These are phyloP conservation scores for Dryas alaskensis DNA, from an alignment of 306 rosid genomes.

Conservation along the genomic window DNA sequence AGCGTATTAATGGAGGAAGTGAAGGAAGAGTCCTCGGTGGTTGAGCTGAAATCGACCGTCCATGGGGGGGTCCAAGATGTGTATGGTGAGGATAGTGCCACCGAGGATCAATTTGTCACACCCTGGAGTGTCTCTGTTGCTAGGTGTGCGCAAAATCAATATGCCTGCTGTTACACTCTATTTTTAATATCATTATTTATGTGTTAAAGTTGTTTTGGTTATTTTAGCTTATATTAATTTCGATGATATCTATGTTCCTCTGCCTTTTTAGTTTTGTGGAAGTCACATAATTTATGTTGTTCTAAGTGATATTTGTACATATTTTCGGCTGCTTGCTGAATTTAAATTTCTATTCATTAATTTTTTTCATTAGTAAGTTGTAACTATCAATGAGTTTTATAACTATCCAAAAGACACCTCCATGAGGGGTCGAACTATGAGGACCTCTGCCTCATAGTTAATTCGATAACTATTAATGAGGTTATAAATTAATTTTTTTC, in stretches of 20 bases:
- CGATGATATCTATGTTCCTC: conserved; percentile 9
- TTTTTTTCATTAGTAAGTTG: neutral
- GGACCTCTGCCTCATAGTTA: neutral
- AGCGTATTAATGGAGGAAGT: conserved; percentile 59
- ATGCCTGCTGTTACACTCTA: neutral
- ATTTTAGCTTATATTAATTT: neutral
- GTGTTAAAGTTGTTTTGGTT: neutral
- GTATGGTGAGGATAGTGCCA: conserved; percentile 67
- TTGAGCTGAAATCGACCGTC: conserved; percentile 36
- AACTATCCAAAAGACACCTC: neutral
- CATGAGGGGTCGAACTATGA: neutral
- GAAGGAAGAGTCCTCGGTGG: conserved; percentile 33
- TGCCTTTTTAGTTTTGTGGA: neutral
- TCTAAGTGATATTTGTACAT: neutral
- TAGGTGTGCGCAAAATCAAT: conserved; percentile 39
- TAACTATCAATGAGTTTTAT: neutral
- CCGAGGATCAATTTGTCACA: conserved; percentile 71
- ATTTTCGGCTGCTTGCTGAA: neutral
- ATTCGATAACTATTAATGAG: no score
- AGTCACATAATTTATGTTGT: neutral
- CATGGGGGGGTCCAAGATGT: conserved; percentile 62
- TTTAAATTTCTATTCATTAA: neutral
- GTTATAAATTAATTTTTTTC: neutral
- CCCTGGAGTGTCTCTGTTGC: conserved; percentile 93
- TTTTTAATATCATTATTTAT: neutral